Evolutionary conservation across 352 stramenopile genomes (phyloP), one percentile per base, ranked within the genome.

Genomic region (Phytophthora palmivora): DNA sequence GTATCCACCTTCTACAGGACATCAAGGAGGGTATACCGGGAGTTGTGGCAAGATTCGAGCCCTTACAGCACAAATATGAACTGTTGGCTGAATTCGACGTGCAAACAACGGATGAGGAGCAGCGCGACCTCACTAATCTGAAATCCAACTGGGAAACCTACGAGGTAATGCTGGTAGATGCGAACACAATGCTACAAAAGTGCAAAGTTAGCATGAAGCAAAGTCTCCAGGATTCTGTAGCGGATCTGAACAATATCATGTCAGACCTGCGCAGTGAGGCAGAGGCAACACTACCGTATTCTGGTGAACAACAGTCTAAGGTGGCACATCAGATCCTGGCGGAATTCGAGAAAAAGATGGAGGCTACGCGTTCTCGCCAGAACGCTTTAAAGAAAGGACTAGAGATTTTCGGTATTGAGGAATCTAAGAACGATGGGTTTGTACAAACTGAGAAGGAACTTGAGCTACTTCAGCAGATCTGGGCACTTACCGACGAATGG

Each of bases 141-240:
- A 79, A 84, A 32, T 49, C 81, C 1, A 82, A 87, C 33, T 97
- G 91, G 90, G 81, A 96, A 55, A 64, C 72, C 4, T 98, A 96
- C 52, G 82, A 96, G 59, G 71, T 69, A 7, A 92, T 95, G 79
- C 66, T 97, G 15, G 74, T 88, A 3, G 83, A 96, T 41, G 83
- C 88, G 0, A 95, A 98, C 39, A 84, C 85, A 22, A 94, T 95
- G 78, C 61, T 98, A 28, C 89, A 97, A 46, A 97, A 97, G 54
- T 94, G 86, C 70, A 98, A 98, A 76, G 68, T 96, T 16, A 97
- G 89, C 47, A 98, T 98, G 95, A 98, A 98, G 66, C 89, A 97
- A 58, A 97, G 96, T 34, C 72, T 98, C 2, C 92, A 98, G 62
- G 90, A 95, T 52, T 95, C 84, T 2, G 84, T 98, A 9, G 80